phyloP scores from a whole-genome alignment of 2,329 filamentous ascomycete genomes.

The Sarocladium brachiariae region DNA sequence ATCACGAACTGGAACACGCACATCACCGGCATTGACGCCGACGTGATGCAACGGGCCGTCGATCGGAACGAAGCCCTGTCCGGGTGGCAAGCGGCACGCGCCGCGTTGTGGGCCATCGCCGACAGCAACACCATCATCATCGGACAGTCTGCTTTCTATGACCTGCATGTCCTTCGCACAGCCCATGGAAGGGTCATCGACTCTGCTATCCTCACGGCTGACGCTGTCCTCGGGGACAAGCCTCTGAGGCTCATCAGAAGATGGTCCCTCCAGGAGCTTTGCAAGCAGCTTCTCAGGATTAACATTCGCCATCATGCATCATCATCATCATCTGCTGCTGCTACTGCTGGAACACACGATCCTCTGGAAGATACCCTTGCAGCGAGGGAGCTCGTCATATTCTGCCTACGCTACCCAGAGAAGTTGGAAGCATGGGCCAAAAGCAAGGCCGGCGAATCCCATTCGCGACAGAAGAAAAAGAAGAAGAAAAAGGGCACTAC shows the following conservation, averaged over 20 bases:
- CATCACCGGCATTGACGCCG: conserved; percentile 4
- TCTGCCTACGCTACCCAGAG: neutral
- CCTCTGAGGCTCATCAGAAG: neutral
- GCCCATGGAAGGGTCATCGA: conserved; percentile 37
- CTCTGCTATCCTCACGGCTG: conserved; percentile 30
- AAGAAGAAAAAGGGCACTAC: too few relatives aligned
- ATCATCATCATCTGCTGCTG: neutral
- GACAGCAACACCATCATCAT: conserved; percentile 38
- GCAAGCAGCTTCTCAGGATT: conserved; percentile 6
- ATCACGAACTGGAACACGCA: conserved; percentile 8
- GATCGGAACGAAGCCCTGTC: conserved; percentile 20
- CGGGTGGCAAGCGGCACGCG: conserved; percentile 36
- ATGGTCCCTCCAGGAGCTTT: conserved; percentile 1
- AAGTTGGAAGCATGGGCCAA: neutral
- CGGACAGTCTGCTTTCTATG: conserved; percentile 39
- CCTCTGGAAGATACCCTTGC: conserved; percentile 9
- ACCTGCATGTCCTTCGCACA: conserved; percentile 36
- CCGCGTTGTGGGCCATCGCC: conserved; percentile 32
- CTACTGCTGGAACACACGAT: neutral
- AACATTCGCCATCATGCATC: conserved; percentile 1
- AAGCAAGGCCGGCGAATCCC: neutral
- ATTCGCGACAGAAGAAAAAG: too few relatives aligned
- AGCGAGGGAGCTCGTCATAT: conserved; percentile 1
- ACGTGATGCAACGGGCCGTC: conserved; percentile 3
- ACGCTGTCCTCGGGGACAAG: conserved; percentile 11